Conservation (phyloP, 495 filamentous ascomycete genomes). For the Hypoxylon lienhwacheense region DNA sequence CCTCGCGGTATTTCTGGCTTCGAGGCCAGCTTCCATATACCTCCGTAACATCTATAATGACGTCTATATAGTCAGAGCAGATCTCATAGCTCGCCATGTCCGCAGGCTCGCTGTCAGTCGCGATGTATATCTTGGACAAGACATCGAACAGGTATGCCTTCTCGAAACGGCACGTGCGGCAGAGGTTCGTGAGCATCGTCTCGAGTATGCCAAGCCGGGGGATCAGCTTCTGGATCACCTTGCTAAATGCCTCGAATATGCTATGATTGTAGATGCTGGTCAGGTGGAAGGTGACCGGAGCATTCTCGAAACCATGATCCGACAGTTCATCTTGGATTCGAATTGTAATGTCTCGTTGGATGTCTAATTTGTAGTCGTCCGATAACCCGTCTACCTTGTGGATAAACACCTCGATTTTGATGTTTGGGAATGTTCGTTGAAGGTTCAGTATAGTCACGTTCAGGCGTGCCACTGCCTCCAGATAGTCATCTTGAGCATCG, state of each 20-base stretch:
- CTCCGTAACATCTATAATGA: conserved; percentile 93
- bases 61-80: conserved; percentile 96
- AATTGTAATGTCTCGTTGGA: conserved; percentile 91
- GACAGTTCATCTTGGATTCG: conserved; percentile 95
- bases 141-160: conserved; percentile 98
- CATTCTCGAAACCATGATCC: conserved; percentile 87
- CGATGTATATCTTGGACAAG: conserved; percentile 96
- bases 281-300: conserved; percentile 87
- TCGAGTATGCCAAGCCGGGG: conserved; percentile 91
- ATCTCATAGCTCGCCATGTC: conserved; percentile 95
- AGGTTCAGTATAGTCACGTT: conserved; percentile 85
- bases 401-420: conserved; percentile 97
- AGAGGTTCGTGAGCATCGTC: conserved; percentile 84
- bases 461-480: conserved; percentile 83
- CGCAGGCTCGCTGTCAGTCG: conserved; percentile 88
- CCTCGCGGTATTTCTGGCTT: conserved; percentile 51
- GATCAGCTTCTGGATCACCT: conserved; percentile 96
- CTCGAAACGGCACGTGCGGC: conserved; percentile 86
- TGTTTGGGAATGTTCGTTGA: conserved; percentile 80
- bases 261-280: conserved; percentile 97
- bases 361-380: conserved; percentile 92
- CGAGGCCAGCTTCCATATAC: conserved; percentile 80
- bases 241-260: conserved; percentile 97
- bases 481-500: conserved; percentile 95
- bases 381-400: conserved; percentile 96